Conservation (phyloP, 768 basidiomycete species). For the Strobilomyces confusus region DNA sequence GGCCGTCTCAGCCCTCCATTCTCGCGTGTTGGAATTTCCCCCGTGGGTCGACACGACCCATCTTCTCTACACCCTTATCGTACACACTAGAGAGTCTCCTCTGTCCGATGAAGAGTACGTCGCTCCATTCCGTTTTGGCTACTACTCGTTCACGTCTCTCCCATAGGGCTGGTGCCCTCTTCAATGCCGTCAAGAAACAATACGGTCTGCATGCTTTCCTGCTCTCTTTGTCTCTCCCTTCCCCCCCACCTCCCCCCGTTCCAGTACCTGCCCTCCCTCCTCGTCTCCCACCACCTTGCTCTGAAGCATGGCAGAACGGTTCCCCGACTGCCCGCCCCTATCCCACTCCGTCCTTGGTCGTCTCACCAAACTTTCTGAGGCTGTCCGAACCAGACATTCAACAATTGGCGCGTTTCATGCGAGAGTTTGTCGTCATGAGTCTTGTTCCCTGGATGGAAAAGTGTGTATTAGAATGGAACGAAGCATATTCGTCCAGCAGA, state of each 20-base stretch:
- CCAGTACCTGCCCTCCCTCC: conserved; percentile 64
- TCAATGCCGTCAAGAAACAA: conserved; percentile 86
- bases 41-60: conserved; percentile 75
- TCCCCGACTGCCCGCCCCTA: not conserved
- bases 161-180: conserved; percentile 67
- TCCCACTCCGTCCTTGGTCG: not conserved
- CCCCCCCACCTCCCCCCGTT: conserved; percentile 60
- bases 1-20: conserved; percentile 70
- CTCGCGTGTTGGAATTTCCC: conserved; percentile 63
- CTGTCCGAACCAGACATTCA: conserved; percentile 73
- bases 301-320: conserved; percentile 23
- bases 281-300: conserved; percentile 53
- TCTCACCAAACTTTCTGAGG: conserved; percentile 36
- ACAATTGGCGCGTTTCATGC: conserved; percentile 69
- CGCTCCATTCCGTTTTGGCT: conserved; percentile 2
- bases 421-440: conserved; percentile 87
- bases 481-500: conserved; percentile 73
- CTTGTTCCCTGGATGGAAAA: conserved; percentile 97
- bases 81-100: conserved; percentile 67
- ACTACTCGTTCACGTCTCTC: conserved; percentile 6
- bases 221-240: conserved; percentile 58
- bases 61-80: conserved; percentile 70
- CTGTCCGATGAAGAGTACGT: conserved; percentile 80
- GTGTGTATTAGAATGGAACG: conserved; percentile 91
- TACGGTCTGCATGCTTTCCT: conserved; percentile 76